Evolutionary conservation across 805 yeast genomes (phyloP).

Genomic region (Zygotorulaspora florentina): DNA sequence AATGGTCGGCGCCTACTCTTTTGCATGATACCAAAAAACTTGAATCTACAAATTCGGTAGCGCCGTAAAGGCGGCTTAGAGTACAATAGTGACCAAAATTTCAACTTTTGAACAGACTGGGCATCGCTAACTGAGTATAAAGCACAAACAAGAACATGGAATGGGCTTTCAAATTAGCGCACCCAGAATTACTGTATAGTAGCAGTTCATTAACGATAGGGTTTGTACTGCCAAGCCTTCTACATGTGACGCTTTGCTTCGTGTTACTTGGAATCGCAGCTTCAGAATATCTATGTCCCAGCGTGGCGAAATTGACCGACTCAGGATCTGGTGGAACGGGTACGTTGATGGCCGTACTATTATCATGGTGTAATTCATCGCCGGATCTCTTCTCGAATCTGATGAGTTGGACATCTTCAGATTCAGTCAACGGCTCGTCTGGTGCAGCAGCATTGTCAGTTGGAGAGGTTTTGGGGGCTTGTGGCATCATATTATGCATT

Average conservation of each 20-base stretch:
- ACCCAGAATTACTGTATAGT: conserved; percentile 27
- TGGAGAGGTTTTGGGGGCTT: conserved; percentile 37
- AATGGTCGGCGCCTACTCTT: too few species aligned
- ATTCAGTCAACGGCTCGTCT: conserved; percentile 11
- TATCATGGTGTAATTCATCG: conserved; percentile 38
- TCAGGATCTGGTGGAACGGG: conserved; percentile 20
- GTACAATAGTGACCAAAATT: too few species aligned
- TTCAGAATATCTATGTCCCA: conserved; percentile 35
- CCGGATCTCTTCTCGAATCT: conserved; percentile 37
- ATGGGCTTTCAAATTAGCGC: conserved; percentile 25
- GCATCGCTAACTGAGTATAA: not conserved
- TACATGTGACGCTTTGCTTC: conserved; percentile 29
- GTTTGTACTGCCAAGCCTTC: conserved; percentile 25
- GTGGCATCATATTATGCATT: conserved; percentile 36
- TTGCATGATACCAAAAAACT: too few species aligned
- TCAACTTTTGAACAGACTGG: not conserved
- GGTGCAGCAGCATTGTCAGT: conserved; percentile 31
- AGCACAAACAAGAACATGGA: conserved; percentile 12
- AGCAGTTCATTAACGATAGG: conserved; percentile 18
- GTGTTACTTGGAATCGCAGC: conserved; percentile 35
- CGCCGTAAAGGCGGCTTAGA: too few species aligned
- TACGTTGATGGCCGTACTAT: conserved; percentile 29
- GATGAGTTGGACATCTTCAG: conserved; percentile 32
- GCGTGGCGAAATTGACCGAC: conserved; percentile 33
- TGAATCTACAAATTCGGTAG: too few species aligned